Evolutionary conservation across 2,329 filamentous ascomycete species (phyloP).

Genomic region (Aaosphaeria arxii): DNA sequence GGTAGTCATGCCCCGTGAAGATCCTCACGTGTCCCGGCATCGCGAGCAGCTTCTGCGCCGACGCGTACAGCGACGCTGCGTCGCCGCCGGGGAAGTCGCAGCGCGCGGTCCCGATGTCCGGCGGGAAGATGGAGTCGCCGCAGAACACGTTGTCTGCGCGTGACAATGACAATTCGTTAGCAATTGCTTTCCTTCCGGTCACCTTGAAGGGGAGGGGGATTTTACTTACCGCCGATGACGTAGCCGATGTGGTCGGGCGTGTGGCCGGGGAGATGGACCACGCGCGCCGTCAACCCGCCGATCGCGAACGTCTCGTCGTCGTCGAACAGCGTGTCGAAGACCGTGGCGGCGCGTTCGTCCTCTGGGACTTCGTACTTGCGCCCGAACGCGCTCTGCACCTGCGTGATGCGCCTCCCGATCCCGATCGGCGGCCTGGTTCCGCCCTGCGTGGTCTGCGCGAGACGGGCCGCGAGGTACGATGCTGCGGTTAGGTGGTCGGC

Average conservation of each 20-base stretch:
- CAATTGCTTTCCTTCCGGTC: too few relatives aligned
- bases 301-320: slow-evolving; percentile 55
- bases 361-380: slow-evolving; percentile 46
- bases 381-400: slow-evolving; percentile 53
- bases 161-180: background rate
- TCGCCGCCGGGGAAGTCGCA: slow-evolving; percentile 36
- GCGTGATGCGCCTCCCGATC: slow-evolving; percentile 54
- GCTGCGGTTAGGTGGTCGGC: slow-evolving; percentile 61
- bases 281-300: slow-evolving; percentile 45
- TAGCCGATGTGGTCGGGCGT: slow-evolving; percentile 63
- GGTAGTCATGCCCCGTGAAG: slow-evolving; percentile 38
- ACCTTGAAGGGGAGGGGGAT: background rate
- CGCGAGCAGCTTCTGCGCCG: slow-evolving; percentile 21
- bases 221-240: slow-evolving; percentile 42
- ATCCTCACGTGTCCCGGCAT: slow-evolving; percentile 27
- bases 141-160: slow-evolving; percentile 30
- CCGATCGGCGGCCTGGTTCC: slow-evolving; percentile 44
- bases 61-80: slow-evolving; percentile 22
- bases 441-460: slow-evolving; percentile 27
- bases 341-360: slow-evolving; percentile 41
- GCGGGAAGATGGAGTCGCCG: slow-evolving; percentile 36
- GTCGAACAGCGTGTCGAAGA: slow-evolving; percentile 54
- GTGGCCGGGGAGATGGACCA: slow-evolving; percentile 58
- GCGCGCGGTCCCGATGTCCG: slow-evolving; percentile 31
- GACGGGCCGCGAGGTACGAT: slow-evolving; percentile 52